Evolutionary conservation across 164 flowering plant genomes (phyloP).

Genomic region (Chimonanthus salicifolius): DNA sequence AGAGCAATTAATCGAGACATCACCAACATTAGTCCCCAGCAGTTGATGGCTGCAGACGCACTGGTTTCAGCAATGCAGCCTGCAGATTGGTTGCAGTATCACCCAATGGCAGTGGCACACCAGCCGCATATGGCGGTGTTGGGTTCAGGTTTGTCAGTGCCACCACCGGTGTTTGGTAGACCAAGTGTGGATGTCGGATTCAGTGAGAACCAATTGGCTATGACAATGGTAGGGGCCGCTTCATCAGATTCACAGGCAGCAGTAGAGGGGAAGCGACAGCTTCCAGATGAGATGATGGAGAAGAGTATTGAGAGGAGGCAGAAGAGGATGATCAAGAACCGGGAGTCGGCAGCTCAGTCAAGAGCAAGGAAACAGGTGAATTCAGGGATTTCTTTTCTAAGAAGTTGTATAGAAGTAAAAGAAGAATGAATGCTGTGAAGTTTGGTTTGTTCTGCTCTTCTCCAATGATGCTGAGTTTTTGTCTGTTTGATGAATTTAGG

Average conservation of each 20-base stretch:
- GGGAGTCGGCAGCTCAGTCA: slow-evolving; percentile 65
- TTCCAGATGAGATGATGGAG: slow-evolving; percentile 37
- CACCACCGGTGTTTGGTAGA: slow-evolving; percentile 19
- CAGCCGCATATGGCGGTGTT: slow-evolving; percentile 18
- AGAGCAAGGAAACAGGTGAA: slow-evolving; percentile 57
- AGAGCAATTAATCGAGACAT: slow-evolving; percentile 22
- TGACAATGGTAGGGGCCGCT: slow-evolving; percentile 10
- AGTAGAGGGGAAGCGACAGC: slow-evolving; percentile 21
- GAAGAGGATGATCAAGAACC: slow-evolving; percentile 64
- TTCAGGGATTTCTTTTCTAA: neutral
- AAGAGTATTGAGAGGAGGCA: slow-evolving; percentile 54
- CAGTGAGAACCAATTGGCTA: slow-evolving; percentile 22
- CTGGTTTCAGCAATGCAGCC: slow-evolving; percentile 15
- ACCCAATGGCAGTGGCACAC: slow-evolving; percentile 19
- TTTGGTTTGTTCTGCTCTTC: neutral
- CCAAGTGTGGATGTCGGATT: slow-evolving; percentile 19
- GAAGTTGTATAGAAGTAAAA: neutral
- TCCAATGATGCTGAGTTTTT: neutral
- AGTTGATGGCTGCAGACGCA: slow-evolving; percentile 17
- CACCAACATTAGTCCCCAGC: slow-evolving; percentile 11
- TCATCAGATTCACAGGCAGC: slow-evolving; percentile 18
- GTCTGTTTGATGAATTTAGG: slow-evolving; percentile 17
- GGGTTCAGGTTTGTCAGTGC: slow-evolving; percentile 17
- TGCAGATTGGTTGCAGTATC: slow-evolving; percentile 33
- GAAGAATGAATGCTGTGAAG: neutral